Evolutionary conservation across 805 yeast genomes (phyloP), one percentile per base, ranked within the genome.

Genomic region (Saturnispora sekii): DNA sequence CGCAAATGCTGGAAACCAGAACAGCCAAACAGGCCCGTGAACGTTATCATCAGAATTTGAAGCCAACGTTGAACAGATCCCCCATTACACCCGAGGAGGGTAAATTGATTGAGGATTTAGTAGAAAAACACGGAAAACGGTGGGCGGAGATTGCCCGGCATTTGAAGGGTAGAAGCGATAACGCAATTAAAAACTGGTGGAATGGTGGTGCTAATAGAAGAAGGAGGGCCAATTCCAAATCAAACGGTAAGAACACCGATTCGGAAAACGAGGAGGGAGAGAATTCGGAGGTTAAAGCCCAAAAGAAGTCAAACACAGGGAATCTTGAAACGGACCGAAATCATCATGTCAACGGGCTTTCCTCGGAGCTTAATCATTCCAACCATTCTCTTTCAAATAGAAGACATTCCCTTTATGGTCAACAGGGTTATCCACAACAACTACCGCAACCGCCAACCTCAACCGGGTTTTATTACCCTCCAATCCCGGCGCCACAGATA

Each of bases 111-210:
- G 95, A 87, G 64, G 78, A 77, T 51, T 70, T 88, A 45, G 96
- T 88, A 35, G 74, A 69, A 10, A 74, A 77, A 51, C 77, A 84
- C 59, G 96, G 96, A 38, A 86, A 87, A 61, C 74, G 84, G 54
- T 87, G 96, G 96, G 96, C 96, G 0, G 95, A 85, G 57, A 88
- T 87, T 38, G 86, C 95, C 14, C 73, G 95, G 43, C 94, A 86
- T 62, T 66, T 87, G 47, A 81, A 84, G 50, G 95, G 96, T 2
- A 69, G 96, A 43, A 74, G 83, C n/a, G 96, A 87, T 62, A 87
- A 86, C 61, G 88, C 95, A 16, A 85, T 86, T 55, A 86, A 86
- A 60, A 88, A 88, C 64, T 88, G 96, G 96, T 87, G 96, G 96
- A 86, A 86, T 58, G 95, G 96, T 4, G 94, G 95, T 8, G 90